Conservation (phyloP, 148 eudicot species). For the Fagopyrum homotropicum region DNA sequence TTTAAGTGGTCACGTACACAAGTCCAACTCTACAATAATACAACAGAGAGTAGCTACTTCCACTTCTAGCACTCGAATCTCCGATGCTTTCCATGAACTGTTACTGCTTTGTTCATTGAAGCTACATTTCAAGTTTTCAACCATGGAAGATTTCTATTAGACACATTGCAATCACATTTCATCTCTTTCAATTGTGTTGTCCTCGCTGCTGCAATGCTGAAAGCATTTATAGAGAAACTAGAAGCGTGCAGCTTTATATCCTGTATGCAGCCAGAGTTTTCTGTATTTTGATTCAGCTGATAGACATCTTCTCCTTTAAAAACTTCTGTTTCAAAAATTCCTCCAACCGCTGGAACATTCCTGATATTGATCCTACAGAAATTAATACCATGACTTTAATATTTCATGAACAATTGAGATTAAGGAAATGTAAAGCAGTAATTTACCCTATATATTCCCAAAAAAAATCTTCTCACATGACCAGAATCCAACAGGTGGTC, state of each 20-base stretch:
- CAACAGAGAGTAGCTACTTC: too few species aligned
- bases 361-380: conserved; percentile 41
- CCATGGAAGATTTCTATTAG: too few species aligned
- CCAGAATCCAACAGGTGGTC: background rate
- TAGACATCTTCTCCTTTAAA: conserved; percentile 30
- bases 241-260: background rate
- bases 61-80: too few species aligned
- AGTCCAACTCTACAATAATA: too few species aligned
- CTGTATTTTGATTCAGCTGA: background rate
- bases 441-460: background rate
- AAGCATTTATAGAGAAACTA: background rate
- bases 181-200: too few species aligned
- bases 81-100: too few species aligned
- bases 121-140: too few species aligned
- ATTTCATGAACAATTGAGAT: background rate
- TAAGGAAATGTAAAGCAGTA: background rate
- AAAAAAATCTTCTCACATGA: background rate
- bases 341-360: conserved; percentile 51
- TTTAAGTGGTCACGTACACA: too few species aligned
- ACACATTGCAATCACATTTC: too few species aligned
- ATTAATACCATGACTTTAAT: background rate
- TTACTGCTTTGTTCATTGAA: too few species aligned
- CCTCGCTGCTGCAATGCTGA: too few species aligned
- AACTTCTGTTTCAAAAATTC: conserved; percentile 45
- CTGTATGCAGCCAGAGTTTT: background rate